These are phyloP conservation scores for Gastrodia elata DNA, from an alignment of 106 monocot genomes.

Conservation along the genomic window DNA sequence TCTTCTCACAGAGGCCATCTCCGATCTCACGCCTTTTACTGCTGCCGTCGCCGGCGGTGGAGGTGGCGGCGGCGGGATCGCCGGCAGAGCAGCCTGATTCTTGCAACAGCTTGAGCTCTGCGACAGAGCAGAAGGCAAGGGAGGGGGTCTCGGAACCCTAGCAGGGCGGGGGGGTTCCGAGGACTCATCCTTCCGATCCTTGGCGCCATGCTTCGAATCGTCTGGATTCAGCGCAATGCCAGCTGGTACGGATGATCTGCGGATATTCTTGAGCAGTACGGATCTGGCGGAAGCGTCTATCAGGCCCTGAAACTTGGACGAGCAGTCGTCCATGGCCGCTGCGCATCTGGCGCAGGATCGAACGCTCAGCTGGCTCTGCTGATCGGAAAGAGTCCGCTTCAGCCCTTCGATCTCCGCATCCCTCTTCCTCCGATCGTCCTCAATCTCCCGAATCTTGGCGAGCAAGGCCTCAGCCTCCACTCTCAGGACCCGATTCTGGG, in stretches of 20 bases:
- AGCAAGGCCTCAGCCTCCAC: constrained; percentile 34
- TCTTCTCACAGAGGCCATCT: constrained; percentile 35
- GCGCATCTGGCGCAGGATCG: neutral
- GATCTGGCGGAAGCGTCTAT: constrained; percentile 34
- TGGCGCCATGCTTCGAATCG: constrained; percentile 2
- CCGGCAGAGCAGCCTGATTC: constrained; percentile 12
- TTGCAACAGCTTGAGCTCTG: constrained; percentile 14
- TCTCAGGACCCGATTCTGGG: constrained; percentile 39
- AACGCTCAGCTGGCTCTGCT: constrained; percentile 11
- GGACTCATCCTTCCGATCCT: constrained; percentile 18
- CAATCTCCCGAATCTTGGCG: constrained; percentile 38
- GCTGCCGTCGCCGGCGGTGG: constrained; percentile 63
- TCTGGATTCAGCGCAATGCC: constrained; percentile 12
- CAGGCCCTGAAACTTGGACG: constrained; percentile 34
- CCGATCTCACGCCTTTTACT: constrained; percentile 16
- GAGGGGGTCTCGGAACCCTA: constrained; percentile 65
- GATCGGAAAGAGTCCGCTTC: constrained; percentile 18
- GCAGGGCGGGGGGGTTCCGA: constrained; percentile 22
- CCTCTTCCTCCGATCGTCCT: constrained; percentile 29
- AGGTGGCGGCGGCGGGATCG: constrained; percentile 40
- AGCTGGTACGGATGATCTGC: constrained; percentile 15
- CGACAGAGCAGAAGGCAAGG: constrained; percentile 34
- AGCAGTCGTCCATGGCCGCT: constrained; percentile 25
- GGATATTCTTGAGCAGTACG: constrained; percentile 14
- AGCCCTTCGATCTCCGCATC: constrained; percentile 46